Percentiles rank a stretch among this genome's conserved stretches.
phyloP scores from a whole-genome alignment of 176 grass and related monocot species.

The Oryza coarctata region DNA sequence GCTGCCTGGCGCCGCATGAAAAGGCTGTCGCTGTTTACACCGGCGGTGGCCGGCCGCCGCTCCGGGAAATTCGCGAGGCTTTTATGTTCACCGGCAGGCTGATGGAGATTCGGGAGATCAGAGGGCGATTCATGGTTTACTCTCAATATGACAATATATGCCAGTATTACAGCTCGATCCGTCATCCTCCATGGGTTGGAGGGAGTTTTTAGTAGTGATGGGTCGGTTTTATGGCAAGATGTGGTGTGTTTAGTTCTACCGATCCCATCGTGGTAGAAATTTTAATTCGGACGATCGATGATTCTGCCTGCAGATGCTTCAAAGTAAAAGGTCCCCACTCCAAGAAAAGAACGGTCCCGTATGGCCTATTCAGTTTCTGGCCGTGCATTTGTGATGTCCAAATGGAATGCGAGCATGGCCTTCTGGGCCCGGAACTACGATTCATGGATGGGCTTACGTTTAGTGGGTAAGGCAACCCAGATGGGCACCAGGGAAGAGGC shows the following conservation, averaged over 20 bases:
- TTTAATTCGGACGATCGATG: too few relatives aligned
- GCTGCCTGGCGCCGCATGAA: background rate
- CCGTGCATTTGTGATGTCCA: background rate
- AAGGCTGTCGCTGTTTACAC: background rate
- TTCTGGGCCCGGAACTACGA: background rate
- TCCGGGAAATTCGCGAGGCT: slow-evolving; percentile 19
- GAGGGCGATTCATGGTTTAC: background rate
- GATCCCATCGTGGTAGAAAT: too few relatives aligned
- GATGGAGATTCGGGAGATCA: background rate
- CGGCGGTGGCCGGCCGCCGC: background rate
- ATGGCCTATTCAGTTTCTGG: background rate
- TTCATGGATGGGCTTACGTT: background rate
- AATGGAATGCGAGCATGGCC: background rate
- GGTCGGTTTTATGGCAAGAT: background rate
- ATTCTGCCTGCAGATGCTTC: too few relatives aligned
- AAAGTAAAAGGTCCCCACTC: too few relatives aligned
- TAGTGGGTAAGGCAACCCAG: too few relatives aligned
- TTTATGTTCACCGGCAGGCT: background rate
- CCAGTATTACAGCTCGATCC: background rate
- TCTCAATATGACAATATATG: too few relatives aligned
- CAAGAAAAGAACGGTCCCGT: background rate
- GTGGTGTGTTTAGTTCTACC: too few relatives aligned
- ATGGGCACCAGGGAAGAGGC: too few relatives aligned
- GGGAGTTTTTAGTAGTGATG: background rate
- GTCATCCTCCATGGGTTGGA: background rate